Evolutionary conservation across 2,329 filamentous ascomycete genomes (phyloP).

Genomic region (Pochonia chlamydosporia): DNA sequence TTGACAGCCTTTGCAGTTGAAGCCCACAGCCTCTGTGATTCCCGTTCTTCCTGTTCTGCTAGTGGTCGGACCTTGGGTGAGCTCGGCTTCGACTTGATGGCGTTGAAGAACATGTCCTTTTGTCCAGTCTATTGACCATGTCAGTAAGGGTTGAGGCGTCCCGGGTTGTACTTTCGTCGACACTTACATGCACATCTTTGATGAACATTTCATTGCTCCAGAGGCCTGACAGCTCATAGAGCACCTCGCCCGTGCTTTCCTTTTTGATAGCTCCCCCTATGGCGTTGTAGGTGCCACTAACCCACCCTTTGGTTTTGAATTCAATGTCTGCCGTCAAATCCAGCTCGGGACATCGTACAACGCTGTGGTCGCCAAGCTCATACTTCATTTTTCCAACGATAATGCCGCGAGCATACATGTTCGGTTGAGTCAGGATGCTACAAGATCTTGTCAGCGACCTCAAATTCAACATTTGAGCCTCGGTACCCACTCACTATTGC

Average conservation of each 20-base stretch:
- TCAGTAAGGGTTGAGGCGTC: not conserved
- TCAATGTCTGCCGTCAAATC: constrained; percentile 86
- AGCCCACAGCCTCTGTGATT: constrained; percentile 85
- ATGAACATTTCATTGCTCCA: constrained; percentile 96
- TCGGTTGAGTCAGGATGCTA: constrained; percentile 90
- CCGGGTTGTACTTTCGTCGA: not conserved
- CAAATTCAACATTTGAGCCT: not conserved
- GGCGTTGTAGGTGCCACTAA: constrained; percentile 91
- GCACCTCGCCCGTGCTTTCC: constrained; percentile 74
- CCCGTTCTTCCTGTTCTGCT: constrained; percentile 80
- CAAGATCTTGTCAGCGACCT: constrained; percentile 4
- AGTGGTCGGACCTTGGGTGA: constrained; percentile 69
- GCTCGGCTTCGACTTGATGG: constrained; percentile 69
- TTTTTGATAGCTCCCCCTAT: constrained; percentile 90
- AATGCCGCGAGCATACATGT: constrained; percentile 98
- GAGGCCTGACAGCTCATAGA: constrained; percentile 87
- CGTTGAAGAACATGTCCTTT: constrained; percentile 86
- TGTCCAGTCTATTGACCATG: constrained; percentile 65
- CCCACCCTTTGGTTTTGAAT: constrained; percentile 98
- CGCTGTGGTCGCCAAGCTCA: constrained; percentile 93
- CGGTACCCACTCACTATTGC: constrained; percentile 65
- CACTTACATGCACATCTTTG: constrained; percentile 68
- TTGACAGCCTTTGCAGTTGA: constrained; percentile 77
- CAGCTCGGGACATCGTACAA: constrained; percentile 83
- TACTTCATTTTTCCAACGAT: constrained; percentile 99